phyloP scores from a whole-genome alignment of 2,329 filamentous ascomycete species.

The Atkinsonella hypoxylon region DNA sequence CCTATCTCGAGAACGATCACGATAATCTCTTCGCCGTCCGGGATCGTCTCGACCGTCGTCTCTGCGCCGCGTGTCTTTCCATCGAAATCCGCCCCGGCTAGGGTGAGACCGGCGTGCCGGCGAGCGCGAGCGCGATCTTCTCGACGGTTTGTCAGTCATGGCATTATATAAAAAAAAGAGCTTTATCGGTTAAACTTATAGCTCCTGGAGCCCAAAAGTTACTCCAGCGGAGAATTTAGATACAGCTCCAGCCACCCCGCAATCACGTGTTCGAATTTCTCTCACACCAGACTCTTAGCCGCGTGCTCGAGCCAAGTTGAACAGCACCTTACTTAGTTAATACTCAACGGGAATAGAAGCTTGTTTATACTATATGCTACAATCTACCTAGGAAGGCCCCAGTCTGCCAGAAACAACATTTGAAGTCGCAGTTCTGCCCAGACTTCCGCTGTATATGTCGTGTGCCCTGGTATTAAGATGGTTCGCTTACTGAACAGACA shows the following conservation, averaged over 20 bases:
- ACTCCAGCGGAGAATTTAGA: neutral
- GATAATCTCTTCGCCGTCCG: constrained; percentile 32
- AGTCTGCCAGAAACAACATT: too few species aligned
- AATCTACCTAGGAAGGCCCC: too few species aligned
- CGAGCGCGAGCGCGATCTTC: constrained; percentile 16
- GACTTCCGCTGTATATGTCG: too few species aligned
- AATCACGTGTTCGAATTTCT: constrained; percentile 2
- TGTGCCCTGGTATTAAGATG: too few species aligned
- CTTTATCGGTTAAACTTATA: neutral
- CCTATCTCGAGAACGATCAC: constrained; percentile 27
- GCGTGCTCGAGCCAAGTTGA: too few species aligned
- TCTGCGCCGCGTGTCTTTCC: constrained; percentile 44
- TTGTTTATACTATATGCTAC: too few species aligned
- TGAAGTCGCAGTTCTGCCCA: too few species aligned
- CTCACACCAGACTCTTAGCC: too few species aligned
- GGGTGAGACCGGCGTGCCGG: constrained; percentile 14
- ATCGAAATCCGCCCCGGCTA: constrained; percentile 38
- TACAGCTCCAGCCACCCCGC: neutral
- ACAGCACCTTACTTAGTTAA: too few species aligned
- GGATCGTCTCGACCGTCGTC: constrained; percentile 23
- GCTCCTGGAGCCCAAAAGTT: too few species aligned
- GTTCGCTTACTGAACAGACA: too few species aligned
- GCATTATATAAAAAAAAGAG: neutral
- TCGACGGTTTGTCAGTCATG: constrained; percentile 15
- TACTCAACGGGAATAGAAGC: too few species aligned